Evolutionary conservation across 139 green algal genomes (phyloP), one percentile per base, ranked within the genome.

Genomic region (Micractinium conductrix): DNA sequence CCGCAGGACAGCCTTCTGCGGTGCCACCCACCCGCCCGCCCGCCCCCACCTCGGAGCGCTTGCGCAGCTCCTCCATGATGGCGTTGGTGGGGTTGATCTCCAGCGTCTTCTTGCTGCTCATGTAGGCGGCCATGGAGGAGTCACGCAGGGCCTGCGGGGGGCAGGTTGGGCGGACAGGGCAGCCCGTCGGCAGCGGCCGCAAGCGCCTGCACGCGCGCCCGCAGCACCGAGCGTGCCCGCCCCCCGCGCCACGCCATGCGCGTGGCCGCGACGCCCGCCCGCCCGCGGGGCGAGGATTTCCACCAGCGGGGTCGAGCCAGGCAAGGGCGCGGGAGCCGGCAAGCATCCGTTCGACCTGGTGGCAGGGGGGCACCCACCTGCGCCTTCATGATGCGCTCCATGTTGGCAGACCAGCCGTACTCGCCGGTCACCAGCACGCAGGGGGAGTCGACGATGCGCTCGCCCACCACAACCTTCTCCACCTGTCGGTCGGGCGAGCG

Each of bases 371-470:
- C 79, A 60, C 72, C 30, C 69, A 81, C 84, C 91, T 98, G 97
- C 19, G 97, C 97, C 94, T 99, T 99, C 97, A 99, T 99, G 93
- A 99, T 99, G 78, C 97, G 94, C 94, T 99, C 97, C 97, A 99
- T 99, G 95, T 99, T 99, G 72, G 97, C 97, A 55, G 79, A 94
- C 97, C 97, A 99, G 81, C 97, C 97, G 86, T 99, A 99, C 95
- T 99, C 97, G 75, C 97, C 97, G 28, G 97, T 99, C n/a, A 99
- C 97, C 74, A 99, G 93, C 78, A 98, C 95, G 93, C 97, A 99
- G 16, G 97, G 97, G 28, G 94, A 98, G 93, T 99, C 97, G 10
- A 99, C 96, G 72, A 99, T 97, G 82, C 97, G 94, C 86, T 99
- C 96, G n/a, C 91, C 95, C 35, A 99, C 97, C 74, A 98, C 90